Conservation (phyloP, 148 eudicot species). For the Spergularia marina region DNA sequence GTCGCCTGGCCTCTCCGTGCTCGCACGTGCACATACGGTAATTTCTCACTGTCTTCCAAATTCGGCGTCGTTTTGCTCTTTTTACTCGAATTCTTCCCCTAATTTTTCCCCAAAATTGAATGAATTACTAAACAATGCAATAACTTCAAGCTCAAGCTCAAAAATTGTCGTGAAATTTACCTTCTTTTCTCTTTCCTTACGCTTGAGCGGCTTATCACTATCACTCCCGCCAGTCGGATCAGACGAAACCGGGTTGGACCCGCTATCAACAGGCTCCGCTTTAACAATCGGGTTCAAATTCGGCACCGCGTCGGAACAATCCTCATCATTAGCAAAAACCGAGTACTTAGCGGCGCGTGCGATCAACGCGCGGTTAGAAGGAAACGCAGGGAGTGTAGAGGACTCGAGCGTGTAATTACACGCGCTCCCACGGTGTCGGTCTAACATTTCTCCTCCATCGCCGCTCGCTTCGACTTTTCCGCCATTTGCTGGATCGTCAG, state of each 20-base stretch:
- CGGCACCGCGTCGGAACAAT: slow-evolving; percentile 20
- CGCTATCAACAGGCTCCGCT: slow-evolving; percentile 65
- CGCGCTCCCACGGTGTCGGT: slow-evolving; percentile 21
- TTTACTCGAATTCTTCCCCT: slow-evolving; percentile 66
- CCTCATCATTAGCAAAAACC: slow-evolving; percentile 38
- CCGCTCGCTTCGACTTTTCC: neutral
- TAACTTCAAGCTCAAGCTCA: neutral
- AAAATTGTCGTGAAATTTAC: slow-evolving; percentile 18
- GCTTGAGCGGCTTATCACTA: slow-evolving; percentile 49
- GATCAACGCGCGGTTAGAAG: slow-evolving; percentile 46
- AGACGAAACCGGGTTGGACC: slow-evolving; percentile 55
- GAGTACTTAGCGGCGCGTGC: slow-evolving; percentile 70
- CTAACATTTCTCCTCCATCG: slow-evolving; percentile 15
- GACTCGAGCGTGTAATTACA: slow-evolving; percentile 9
- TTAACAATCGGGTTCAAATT: slow-evolving; percentile 40
- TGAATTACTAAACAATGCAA: slow-evolving; percentile 1
- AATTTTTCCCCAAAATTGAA: slow-evolving; percentile 8
- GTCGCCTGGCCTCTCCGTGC: slow-evolving; percentile 98
- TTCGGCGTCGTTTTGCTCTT: slow-evolving; percentile 58
- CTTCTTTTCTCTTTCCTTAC: slow-evolving; percentile 84
- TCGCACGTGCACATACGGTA: slow-evolving; percentile 93
- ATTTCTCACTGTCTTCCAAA: slow-evolving; percentile 59
- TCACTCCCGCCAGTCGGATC: slow-evolving; percentile 34
- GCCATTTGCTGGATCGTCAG: slow-evolving; percentile 5
- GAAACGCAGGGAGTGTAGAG: slow-evolving; percentile 51